Percentiles rank a stretch among this genome's conserved stretches.
Conservation (phyloP, 2,329 filamentous ascomycete genomes). For the Hymenoscyphus infarciens region DNA sequence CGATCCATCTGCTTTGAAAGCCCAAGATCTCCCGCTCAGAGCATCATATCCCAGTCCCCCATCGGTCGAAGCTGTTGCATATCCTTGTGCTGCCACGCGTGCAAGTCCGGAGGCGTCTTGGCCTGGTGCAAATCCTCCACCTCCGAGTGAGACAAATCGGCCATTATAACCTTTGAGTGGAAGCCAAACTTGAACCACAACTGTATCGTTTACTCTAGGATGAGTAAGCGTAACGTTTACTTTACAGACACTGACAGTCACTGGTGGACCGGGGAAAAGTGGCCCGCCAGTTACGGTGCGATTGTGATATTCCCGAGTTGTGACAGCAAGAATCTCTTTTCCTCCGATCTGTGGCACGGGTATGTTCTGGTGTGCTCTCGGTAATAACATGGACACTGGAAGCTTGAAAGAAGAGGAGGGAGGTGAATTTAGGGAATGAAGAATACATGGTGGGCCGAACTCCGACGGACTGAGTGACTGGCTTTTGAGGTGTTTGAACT, state of each 20-base stretch:
- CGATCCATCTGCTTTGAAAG: not conserved
- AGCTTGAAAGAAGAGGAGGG: not conserved
- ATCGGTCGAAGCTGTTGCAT: slow-evolving; percentile 32
- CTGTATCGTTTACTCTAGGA: slow-evolving; percentile 14
- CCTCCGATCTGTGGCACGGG: not conserved
- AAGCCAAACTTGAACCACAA: slow-evolving; percentile 2
- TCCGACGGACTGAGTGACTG: not conserved
- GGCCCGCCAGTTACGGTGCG: not conserved
- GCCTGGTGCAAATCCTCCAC: slow-evolving; percentile 1
- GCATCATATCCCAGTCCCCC: slow-evolving; percentile 19
- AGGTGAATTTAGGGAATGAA: not conserved
- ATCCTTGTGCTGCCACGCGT: slow-evolving; percentile 30
- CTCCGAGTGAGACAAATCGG: not conserved
- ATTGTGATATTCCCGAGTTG: not conserved
- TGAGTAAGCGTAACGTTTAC: slow-evolving; percentile 32
- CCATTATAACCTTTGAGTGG: slow-evolving; percentile 5
- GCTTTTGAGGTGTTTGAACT: not conserved
- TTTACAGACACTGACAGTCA: slow-evolving; percentile 26
- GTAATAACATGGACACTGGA: not conserved
- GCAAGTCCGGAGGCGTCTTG: slow-evolving; percentile 23
- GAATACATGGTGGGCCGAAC: not conserved
- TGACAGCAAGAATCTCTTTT: not conserved
- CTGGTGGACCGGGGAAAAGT: not conserved
- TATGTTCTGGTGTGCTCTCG: not conserved
- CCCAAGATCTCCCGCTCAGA: not conserved